Conservation (phyloP, 1,284 basidiomycete species). For the Testicularia cyperi region DNA sequence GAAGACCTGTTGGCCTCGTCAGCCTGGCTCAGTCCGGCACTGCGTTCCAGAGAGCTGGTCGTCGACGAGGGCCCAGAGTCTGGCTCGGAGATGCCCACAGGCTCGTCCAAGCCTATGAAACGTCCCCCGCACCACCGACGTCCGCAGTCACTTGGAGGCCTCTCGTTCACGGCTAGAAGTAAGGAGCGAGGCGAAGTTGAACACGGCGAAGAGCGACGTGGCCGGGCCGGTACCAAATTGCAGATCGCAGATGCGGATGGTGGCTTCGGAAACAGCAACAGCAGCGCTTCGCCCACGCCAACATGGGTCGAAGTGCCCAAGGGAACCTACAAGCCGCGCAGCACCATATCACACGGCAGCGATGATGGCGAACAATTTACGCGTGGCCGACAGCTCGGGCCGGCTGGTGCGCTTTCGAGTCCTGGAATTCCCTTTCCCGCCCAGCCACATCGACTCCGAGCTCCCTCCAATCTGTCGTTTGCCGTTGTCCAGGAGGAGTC, state of each 20-base stretch:
- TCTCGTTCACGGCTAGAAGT: neutral
- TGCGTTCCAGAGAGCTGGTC: constrained; percentile 1
- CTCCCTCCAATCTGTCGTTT: constrained; percentile 35
- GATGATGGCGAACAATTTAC: constrained; percentile 33
- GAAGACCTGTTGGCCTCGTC: constrained; percentile 9
- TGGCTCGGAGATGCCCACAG: neutral
- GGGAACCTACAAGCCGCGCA: constrained; percentile 11
- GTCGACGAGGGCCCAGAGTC: constrained; percentile 2
- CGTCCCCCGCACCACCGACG: neutral
- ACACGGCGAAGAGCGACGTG: too few species aligned
- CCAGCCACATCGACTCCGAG: constrained; percentile 14
- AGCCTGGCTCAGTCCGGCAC: constrained; percentile 21
- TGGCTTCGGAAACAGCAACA: too few species aligned
- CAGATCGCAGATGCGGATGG: neutral
- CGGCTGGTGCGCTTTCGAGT: constrained; percentile 11
- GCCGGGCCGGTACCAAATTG: too few species aligned
- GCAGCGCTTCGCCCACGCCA: constrained; percentile 1
- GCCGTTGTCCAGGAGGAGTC: constrained; percentile 36
- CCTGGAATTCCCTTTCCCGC: constrained; percentile 20
- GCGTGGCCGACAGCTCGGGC: constrained; percentile 25
- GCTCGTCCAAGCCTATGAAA: neutral
- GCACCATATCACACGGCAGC: constrained; percentile 27
- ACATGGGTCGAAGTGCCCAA: constrained; percentile 20
- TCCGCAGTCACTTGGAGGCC: neutral
- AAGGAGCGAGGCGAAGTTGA: too few species aligned